phyloP scores from a whole-genome alignment of 257 asterid species.

The Solanum lycopersicoides region DNA sequence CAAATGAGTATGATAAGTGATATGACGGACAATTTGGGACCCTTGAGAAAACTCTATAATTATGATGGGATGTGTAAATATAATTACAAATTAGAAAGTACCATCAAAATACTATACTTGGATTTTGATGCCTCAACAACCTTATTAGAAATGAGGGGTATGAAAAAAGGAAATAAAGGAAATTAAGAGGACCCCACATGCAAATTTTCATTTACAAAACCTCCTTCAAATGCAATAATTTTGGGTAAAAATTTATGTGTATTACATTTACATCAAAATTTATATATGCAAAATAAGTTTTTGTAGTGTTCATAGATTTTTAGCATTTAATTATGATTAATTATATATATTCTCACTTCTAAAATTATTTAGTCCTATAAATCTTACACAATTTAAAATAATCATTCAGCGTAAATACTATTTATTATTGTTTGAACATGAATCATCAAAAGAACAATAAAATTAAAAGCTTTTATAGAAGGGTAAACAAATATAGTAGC shows the following conservation, averaged over 20 bases:
- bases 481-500: not conserved
- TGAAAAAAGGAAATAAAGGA: not conserved
- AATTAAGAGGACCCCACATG: conserved; percentile 34
- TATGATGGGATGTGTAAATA: conserved; percentile 19
- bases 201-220: not conserved
- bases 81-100: not conserved
- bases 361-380: not conserved
- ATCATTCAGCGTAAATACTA: too few relatives aligned
- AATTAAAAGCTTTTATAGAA: too few relatives aligned
- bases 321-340: too few relatives aligned
- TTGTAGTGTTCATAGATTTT: not conserved
- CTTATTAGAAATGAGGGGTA: not conserved
- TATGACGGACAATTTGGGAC: conserved; percentile 9
- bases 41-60: conserved; percentile 14
- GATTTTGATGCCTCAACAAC: conserved; percentile 19
- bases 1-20: conserved; percentile 20
- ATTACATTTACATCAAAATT: not conserved
- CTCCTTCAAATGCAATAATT: not conserved
- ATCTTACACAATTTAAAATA: not conserved
- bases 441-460: not conserved
- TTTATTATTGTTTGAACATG: too few relatives aligned
- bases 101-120: not conserved
- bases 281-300: not conserved
- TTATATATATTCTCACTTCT: not conserved
- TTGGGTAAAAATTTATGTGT: not conserved